Percentiles rank a stretch among this genome's conserved stretches.
Conservation (phyloP, 2,329 filamentous ascomycete genomes). For the Ceratocystis colombiana region DNA sequence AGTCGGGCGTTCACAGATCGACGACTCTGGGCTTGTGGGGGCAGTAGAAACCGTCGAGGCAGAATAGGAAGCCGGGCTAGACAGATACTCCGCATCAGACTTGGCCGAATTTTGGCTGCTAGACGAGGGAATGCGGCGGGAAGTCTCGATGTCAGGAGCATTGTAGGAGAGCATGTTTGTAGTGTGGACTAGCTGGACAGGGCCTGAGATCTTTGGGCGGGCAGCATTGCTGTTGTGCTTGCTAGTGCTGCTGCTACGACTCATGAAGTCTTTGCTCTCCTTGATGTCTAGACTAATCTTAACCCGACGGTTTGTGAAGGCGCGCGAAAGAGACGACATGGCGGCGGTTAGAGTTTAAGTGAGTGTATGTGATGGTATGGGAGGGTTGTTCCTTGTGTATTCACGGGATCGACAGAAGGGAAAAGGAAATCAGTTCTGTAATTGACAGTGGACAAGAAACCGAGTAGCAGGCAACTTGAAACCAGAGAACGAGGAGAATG, state of each 20-base stretch:
- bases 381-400: not conserved
- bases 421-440: not conserved
- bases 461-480: slow-evolving; percentile 18
- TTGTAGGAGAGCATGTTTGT: slow-evolving; percentile 96
- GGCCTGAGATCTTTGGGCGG: slow-evolving; percentile 71
- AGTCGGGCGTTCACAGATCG: slow-evolving; percentile 44
- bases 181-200: slow-evolving; percentile 78
- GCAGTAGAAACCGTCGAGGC: slow-evolving; percentile 37
- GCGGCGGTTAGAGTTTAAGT: slow-evolving; percentile 2
- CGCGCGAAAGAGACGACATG: slow-evolving; percentile 55
- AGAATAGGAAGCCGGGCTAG: slow-evolving; percentile 38
- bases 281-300: slow-evolving; percentile 43
- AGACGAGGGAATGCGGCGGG: slow-evolving; percentile 40
- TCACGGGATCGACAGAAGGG: not conserved
- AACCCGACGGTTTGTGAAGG: slow-evolving; percentile 59
- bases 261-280: slow-evolving; percentile 35
- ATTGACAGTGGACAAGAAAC: slow-evolving; percentile 19
- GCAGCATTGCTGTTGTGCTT: slow-evolving; percentile 33
- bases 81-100: slow-evolving; percentile 62
- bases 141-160: slow-evolving; percentile 62
- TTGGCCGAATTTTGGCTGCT: slow-evolving; percentile 44
- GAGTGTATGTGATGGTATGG: slow-evolving; percentile 14
- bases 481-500: not conserved
- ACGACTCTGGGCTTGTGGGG: slow-evolving; percentile 59
- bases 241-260: slow-evolving; percentile 45